These are phyloP conservation scores for Heritiera littoralis DNA, from an alignment of 345 rosid species.

Conservation along the genomic window DNA sequence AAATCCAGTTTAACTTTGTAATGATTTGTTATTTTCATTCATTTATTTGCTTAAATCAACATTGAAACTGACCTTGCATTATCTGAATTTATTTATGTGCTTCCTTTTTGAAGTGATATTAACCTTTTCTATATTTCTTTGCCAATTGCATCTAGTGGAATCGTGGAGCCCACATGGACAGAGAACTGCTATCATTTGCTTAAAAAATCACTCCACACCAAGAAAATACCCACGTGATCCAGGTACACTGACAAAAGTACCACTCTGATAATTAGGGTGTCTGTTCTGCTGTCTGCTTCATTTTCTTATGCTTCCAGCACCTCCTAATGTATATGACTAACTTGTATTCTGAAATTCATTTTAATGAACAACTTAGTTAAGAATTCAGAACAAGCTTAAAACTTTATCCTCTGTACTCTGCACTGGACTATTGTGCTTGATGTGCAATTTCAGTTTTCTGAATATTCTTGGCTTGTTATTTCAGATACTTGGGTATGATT, in stretches of 20 bases:
- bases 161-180: conserved; percentile 84
- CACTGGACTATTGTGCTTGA: not conserved
- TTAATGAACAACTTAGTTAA: not conserved
- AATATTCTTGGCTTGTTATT: not conserved
- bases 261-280: conserved; percentile 38
- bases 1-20: not conserved
- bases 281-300: not conserved
- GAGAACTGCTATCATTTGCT: conserved; percentile 73
- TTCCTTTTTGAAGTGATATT: conserved; percentile 18
- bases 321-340: not conserved
- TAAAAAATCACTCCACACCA: conserved; percentile 64
- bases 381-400: not conserved
- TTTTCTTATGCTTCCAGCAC: conserved; percentile 12
- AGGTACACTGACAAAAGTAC: conserved; percentile 79
- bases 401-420: not conserved
- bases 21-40: not conserved
- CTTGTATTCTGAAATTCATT: not conserved
- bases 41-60: conserved; percentile 7
- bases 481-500: not conserved
- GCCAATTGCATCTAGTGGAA: conserved; percentile 55
- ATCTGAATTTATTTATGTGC: not conserved
- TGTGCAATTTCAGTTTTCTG: not conserved
- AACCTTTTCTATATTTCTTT: conserved; percentile 10
- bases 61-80: conserved; percentile 14
- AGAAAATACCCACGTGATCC: conserved; percentile 76